phyloP scores from a whole-genome alignment of 768 basidiomycete species.

The Termitomyces sp. region DNA sequence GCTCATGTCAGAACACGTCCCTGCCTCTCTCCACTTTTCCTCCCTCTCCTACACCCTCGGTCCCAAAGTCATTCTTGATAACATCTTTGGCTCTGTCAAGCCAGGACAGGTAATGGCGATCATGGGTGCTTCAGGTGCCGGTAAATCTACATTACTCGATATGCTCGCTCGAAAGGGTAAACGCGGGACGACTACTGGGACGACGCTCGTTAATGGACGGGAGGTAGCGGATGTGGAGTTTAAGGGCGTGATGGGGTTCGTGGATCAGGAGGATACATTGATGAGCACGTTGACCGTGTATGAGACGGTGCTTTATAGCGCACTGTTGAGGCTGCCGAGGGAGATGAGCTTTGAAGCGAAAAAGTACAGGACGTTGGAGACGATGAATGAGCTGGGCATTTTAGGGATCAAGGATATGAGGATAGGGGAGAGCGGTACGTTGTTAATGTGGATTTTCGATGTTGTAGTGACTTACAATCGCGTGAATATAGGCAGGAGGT shows the following conservation, averaged over 20 bases:
- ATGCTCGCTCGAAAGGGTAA: conserved; percentile 91
- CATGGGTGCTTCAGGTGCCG: conserved; percentile 96
- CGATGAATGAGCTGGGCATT: conserved; percentile 94
- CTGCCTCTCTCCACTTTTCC: conserved; percentile 89
- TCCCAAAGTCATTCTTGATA: conserved; percentile 65
- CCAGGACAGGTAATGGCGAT: conserved; percentile 93
- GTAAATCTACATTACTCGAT: conserved; percentile 95
- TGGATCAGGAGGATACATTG: conserved; percentile 97
- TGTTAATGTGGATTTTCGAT: not conserved
- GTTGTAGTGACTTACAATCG: not conserved
- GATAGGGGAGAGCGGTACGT: conserved; percentile 81
- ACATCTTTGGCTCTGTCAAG: conserved; percentile 76
- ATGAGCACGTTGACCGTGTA: conserved; percentile 98
- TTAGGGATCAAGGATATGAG: conserved; percentile 83
- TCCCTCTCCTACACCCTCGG: conserved; percentile 75
- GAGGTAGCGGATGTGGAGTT: conserved; percentile 70
- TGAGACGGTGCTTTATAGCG: conserved; percentile 94
- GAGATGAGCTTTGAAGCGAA: conserved; percentile 98
- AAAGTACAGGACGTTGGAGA: conserved; percentile 90
- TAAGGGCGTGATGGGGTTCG: conserved; percentile 86
- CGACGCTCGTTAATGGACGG: conserved; percentile 82
- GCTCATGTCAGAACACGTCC: conserved; percentile 92
- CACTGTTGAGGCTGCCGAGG: conserved; percentile 81
- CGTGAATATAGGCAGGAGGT: conserved; percentile 58
- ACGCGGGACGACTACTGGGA: conserved; percentile 69